These are phyloP conservation scores for Arachnomyces sp. DNA, from an alignment of 2,329 filamentous ascomycete species.

Conservation along the genomic window DNA sequence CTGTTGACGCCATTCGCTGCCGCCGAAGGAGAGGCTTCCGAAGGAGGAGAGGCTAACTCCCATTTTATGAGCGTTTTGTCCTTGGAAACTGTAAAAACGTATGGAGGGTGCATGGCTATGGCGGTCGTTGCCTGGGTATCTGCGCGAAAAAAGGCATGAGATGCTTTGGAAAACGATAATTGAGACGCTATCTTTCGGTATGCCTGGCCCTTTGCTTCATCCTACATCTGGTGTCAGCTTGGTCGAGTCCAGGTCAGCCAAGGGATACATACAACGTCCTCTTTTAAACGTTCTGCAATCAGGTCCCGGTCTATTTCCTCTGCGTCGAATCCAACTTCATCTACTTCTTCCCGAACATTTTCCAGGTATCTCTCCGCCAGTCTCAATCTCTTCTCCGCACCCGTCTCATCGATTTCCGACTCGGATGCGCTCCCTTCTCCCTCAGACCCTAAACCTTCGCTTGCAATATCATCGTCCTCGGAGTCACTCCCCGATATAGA, in stretches of 20 bases:
- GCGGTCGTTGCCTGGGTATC: conserved; percentile 73
- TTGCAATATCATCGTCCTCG: conserved; percentile 55
- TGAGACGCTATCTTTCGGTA: conserved; percentile 72
- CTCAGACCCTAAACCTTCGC: conserved; percentile 39
- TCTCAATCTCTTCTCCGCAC: conserved; percentile 75
- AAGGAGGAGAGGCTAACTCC: conserved; percentile 55
- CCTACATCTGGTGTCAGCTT: conserved; percentile 28
- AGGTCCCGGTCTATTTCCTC: conserved; percentile 87
- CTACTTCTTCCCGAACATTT: conserved; percentile 75
- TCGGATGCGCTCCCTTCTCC: conserved; percentile 54
- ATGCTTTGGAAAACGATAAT: conserved; percentile 61
- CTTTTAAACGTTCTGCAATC: conserved; percentile 80
- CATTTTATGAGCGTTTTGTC: conserved; percentile 83
- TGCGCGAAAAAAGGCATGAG: conserved; percentile 66
- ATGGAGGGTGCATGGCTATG: conserved; percentile 69
- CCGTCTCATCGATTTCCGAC: conserved; percentile 73
- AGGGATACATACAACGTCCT: conserved; percentile 60
- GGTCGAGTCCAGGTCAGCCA: conserved; percentile 1
- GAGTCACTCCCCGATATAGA: conserved; percentile 82
- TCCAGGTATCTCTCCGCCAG: conserved; percentile 90
- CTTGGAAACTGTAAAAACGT: conserved; percentile 81
- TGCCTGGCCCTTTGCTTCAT: conserved; percentile 82
- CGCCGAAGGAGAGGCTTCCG: conserved; percentile 34
- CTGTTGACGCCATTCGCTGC: conserved; percentile 56
- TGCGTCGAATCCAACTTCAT: conserved; percentile 84